These are phyloP conservation scores for Xerocomus amazonicus DNA, from an alignment of 1,284 basidiomycete species.

Conservation along the genomic window DNA sequence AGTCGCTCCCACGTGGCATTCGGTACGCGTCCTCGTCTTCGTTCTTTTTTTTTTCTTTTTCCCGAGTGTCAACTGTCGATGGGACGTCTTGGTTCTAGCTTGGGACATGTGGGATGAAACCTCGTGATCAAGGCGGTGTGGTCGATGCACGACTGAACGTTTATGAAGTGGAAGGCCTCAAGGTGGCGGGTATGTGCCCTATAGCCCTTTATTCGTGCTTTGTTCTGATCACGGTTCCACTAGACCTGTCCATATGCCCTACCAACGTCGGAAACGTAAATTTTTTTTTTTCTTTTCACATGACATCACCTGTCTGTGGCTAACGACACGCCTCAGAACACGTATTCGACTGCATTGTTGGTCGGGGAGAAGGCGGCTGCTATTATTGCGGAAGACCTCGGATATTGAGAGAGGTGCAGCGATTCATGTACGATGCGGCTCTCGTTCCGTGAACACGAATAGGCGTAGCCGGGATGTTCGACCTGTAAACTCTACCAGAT, in stretches of 20 bases:
- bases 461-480: no score
- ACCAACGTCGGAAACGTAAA: slow-evolving; percentile 31
- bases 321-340: slow-evolving; percentile 21
- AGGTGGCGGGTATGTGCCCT: slow-evolving; percentile 25
- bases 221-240: not conserved
- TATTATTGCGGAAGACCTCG: slow-evolving; percentile 28
- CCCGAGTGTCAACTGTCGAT: not conserved
- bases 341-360: slow-evolving; percentile 28
- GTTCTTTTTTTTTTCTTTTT: no score
- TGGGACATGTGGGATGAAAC: slow-evolving; percentile 35
- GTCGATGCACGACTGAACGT: slow-evolving; percentile 30
- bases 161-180: slow-evolving; percentile 28
- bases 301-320: not conserved
- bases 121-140: slow-evolving; percentile 23
- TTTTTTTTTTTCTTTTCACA: not conserved
- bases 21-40: no score
- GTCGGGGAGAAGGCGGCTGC: slow-evolving; percentile 32
- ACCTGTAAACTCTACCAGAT: no score
- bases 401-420: not conserved
- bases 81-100: slow-evolving; percentile 10
- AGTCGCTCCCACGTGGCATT: no score
- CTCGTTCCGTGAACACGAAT: no score
- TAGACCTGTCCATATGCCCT: slow-evolving; percentile 33
- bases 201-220: not conserved
- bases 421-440: no score